Base-by-base conservation (phyloP, 345 rosid genomes). In the Angophora floribunda region DNA sequence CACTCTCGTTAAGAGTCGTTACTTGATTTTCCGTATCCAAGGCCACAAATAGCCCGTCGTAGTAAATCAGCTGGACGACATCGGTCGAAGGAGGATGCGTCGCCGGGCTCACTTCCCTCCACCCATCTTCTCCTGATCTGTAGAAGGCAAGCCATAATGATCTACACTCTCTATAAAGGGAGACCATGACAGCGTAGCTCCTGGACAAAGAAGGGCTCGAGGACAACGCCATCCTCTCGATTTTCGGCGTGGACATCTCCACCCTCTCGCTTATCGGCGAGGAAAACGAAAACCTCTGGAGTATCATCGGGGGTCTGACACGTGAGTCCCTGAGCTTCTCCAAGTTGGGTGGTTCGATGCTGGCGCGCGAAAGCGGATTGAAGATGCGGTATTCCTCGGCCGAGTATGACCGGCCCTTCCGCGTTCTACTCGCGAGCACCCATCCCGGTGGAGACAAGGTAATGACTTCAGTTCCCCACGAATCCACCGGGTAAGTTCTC, bases 81-180 rank as follows among this genome's bases (percentile, higher is more conserved):
- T 9, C 10, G 1, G 28, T 6, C n/a, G 6, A 11, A 59, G 0
- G n/a, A 24, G 0, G n/a, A 55, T 11, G 11, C 14, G 65, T 59
- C n/a, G n/a, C 30, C n/a, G n/a, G 65, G n/a, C 65, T 5, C 30
- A 59, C 65, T 26, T 9, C 65, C 14, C n/a, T 26, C 65, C 65
- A 24, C 65, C 4, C 14, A 59, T 59, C 30, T 59, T 59, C 30
- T 59, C 30, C 65, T 59, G n/a, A 59, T 59, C 65, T 59, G 65
- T 24, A n/a, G n/a, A 59, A 26, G 30, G 61, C 28, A 9, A 55
- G 61, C 5, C 61, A 1, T 55, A 24, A 24, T 55, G 26, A 26
- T 21, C 61, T 26, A 55, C 21, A 5, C 21, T 55, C 61, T 11
- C 28, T 21, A 22, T 55, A 7, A 10, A 22, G 11, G 22, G 61